These are phyloP conservation scores for Cardamine chenopodiifolia DNA, from an alignment of 345 rosid species.

Conservation along the genomic window DNA sequence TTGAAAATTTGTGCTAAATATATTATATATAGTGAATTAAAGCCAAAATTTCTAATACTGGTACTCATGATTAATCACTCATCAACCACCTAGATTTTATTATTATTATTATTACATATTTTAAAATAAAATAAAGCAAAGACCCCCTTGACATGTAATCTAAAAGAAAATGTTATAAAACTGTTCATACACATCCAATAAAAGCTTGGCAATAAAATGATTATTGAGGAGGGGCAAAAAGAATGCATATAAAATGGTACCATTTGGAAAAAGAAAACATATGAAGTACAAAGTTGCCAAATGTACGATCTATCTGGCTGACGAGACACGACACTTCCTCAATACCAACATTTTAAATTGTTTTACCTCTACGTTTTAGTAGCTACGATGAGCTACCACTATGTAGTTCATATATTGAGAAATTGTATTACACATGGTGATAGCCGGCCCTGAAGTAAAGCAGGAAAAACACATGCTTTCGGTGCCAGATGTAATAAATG, in stretches of 20 bases:
- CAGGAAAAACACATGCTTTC: no score
- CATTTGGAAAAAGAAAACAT: constrained; percentile 20
- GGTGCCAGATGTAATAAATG: no score
- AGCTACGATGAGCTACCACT: constrained; percentile 12
- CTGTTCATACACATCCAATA: constrained; percentile 29
- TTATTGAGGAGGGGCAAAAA: constrained; percentile 16
- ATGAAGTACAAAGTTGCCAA: constrained; percentile 42
- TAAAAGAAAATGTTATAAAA: constrained; percentile 26
- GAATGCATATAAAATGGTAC: constrained; percentile 36
- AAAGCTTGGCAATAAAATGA: constrained; percentile 29
- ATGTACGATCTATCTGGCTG: constrained; percentile 39
- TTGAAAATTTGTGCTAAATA: not conserved
- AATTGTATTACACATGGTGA: not conserved
- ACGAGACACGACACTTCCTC: constrained; percentile 36
- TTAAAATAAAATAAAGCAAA: constrained; percentile 21
- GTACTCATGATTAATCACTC: constrained; percentile 40
- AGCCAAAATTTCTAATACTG: constrained; percentile 33
- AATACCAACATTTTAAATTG: not conserved
- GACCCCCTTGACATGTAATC: constrained; percentile 10
- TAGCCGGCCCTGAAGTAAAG: no score
- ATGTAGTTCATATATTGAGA: not conserved
- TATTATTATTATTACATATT: constrained; percentile 16
- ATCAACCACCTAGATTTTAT: constrained; percentile 40
- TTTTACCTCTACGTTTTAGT: constrained; percentile 1
- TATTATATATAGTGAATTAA: constrained; percentile 10